A percentile compares a stretch with the other conserved stretches of the same genome.
Evolutionary conservation across 2,329 filamentous ascomycete species (phyloP).

Genomic region (Alternaria brassicae): DNA sequence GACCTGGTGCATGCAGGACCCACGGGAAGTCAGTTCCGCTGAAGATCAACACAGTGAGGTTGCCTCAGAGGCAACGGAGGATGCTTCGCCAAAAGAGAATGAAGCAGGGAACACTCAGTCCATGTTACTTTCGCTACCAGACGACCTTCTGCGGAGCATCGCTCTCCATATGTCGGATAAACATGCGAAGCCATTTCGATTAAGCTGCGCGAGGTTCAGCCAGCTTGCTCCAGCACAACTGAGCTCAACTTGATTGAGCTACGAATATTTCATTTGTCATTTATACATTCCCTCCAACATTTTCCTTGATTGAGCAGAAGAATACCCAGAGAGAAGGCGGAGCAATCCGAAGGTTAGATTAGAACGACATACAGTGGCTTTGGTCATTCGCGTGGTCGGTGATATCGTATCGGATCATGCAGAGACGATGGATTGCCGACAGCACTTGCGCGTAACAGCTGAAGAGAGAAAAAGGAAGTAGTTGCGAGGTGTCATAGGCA

Average conservation of each 20-base stretch:
- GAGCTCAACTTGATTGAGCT: neutral
- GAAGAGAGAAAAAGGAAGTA: neutral
- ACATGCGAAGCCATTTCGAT: slow-evolving; percentile 1
- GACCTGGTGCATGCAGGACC: slow-evolving; percentile 10
- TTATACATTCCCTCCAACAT: neutral
- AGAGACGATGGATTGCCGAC: neutral
- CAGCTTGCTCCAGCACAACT: neutral
- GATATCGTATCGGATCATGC: neutral
- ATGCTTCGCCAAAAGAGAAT: neutral
- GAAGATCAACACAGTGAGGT: neutral
- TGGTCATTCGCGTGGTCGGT: neutral
- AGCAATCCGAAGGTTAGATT: neutral
- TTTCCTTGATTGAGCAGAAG: neutral
- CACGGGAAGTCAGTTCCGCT: neutral
- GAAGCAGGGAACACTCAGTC: neutral
- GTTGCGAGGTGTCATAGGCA: no score
- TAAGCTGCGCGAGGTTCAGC: slow-evolving; percentile 6
- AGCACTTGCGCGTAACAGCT: neutral
- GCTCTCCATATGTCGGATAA: neutral
- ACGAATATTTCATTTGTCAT: neutral
- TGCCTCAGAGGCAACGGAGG: neutral
- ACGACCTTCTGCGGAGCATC: neutral
- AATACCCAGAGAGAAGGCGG: neutral
- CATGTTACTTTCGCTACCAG: neutral
- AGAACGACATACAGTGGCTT: neutral